Percentiles rank a stretch among this genome's conserved stretches.
Evolutionary conservation across 1,284 basidiomycete species (phyloP).

Genomic region (Blastosporella zonata): DNA sequence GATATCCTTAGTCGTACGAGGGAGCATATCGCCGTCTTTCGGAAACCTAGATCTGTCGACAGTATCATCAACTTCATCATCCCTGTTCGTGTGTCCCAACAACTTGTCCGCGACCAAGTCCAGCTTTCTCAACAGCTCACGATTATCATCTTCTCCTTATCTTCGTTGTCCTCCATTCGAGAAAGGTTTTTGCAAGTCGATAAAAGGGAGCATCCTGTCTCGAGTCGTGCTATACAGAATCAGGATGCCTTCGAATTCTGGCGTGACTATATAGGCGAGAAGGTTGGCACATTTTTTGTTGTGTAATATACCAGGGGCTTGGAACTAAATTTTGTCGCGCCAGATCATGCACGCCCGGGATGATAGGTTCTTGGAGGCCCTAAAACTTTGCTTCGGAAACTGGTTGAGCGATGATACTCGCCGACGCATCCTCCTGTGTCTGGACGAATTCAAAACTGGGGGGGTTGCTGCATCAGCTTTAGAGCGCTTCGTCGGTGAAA

Average conservation of each 20-base stretch:
- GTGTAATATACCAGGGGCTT: neutral
- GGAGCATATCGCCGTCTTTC: slow-evolving; percentile 16
- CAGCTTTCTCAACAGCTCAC: slow-evolving; percentile 21
- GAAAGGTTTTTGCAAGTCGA: neutral
- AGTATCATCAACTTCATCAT: slow-evolving; percentile 8
- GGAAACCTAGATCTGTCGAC: slow-evolving; percentile 11
- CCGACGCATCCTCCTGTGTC: slow-evolving; percentile 13
- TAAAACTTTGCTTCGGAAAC: slow-evolving; percentile 15
- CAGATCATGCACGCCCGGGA: slow-evolving; percentile 15
- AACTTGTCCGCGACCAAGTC: slow-evolving; percentile 19
- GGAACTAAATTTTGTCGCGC: neutral
- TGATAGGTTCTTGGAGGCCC: slow-evolving; percentile 16
- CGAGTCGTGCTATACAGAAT: slow-evolving; percentile 10
- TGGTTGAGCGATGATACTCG: slow-evolving; percentile 13
- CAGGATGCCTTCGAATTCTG: slow-evolving; percentile 20
- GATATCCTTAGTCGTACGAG: slow-evolving; percentile 17
- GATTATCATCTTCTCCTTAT: slow-evolving; percentile 19
- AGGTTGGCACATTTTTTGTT: slow-evolving; percentile 12
- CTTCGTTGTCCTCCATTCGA: slow-evolving; percentile 15
- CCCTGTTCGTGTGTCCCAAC: slow-evolving; percentile 11
- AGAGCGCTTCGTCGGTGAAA: slow-evolving; percentile 15
- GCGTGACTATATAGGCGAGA: slow-evolving; percentile 19
- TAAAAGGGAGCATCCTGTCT: slow-evolving; percentile 1
- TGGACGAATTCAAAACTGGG: slow-evolving; percentile 21
- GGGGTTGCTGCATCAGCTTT: slow-evolving; percentile 18